Conservation (phyloP, 768 basidiomycete species). For the Lactifluus pinguis region DNA sequence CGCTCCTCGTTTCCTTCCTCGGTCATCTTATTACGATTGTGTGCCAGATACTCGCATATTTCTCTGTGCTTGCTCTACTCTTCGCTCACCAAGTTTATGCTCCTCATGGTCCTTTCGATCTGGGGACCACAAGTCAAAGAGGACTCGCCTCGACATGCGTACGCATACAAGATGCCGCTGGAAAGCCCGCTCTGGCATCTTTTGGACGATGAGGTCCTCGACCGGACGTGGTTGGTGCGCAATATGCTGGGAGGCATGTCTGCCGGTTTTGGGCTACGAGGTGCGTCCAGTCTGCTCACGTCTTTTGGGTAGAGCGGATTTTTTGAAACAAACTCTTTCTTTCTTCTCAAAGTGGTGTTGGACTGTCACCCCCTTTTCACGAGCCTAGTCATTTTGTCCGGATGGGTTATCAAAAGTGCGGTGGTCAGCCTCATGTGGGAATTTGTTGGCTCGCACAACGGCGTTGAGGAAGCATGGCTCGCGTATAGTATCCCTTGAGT, state of each 20-base stretch:
- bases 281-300: conserved; percentile 30
- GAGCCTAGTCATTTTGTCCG: conserved; percentile 61
- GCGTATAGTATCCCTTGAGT: conserved; percentile 69
- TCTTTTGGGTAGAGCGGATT: background rate
- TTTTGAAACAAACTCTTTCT: background rate
- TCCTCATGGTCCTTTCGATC: conserved; percentile 73
- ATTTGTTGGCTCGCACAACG: conserved; percentile 57
- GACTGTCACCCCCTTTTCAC: conserved; percentile 70
- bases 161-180: conserved; percentile 24
- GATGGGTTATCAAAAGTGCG: conserved; percentile 63
- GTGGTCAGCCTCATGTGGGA: conserved; percentile 51
- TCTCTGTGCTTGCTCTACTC: conserved; percentile 78
- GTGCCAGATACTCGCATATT: conserved; percentile 55
- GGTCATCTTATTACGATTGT: no score
- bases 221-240: conserved; percentile 77
- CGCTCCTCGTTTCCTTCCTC: no score
- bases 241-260: conserved; percentile 82
- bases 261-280: conserved; percentile 76
- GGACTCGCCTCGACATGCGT: conserved; percentile 4
- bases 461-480: conserved; percentile 60
- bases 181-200: conserved; percentile 38
- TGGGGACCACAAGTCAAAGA: conserved; percentile 49
- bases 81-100: conserved; percentile 74
- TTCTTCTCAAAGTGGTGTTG: conserved; percentile 50
- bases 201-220: conserved; percentile 64